Conservation (phyloP, 768 basidiomycete genomes). For the Melanogaster broomeanus region DNA sequence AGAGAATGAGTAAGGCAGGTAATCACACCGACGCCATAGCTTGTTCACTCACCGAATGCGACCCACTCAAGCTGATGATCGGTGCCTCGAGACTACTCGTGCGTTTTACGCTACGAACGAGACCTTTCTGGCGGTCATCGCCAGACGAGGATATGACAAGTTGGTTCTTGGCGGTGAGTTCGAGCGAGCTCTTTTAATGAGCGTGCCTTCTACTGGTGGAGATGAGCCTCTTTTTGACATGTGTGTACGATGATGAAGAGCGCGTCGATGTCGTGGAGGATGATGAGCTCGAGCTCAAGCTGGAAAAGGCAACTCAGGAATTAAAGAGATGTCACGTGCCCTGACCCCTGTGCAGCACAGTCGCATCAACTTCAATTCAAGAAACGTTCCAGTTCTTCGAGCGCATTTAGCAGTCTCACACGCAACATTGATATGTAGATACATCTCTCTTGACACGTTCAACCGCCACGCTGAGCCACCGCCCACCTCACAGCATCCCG, state of each 20-base stretch:
- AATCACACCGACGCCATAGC: not conserved
- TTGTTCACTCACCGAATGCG: conserved; percentile 75
- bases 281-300: not conserved
- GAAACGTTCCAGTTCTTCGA: not conserved
- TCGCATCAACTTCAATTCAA: too few relatives aligned
- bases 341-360: not conserved
- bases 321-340: not conserved
- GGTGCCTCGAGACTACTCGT: conserved; percentile 95
- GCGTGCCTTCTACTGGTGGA: conserved; percentile 49
- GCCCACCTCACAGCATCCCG: conserved; percentile 64
- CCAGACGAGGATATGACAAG: conserved; percentile 75
- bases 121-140: conserved; percentile 74
- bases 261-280: not conserved
- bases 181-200: conserved; percentile 64
- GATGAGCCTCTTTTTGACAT: conserved; percentile 78
- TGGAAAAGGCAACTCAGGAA: not conserved
- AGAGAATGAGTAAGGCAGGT: not conserved
- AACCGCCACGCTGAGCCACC: conserved; percentile 23
- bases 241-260: not conserved
- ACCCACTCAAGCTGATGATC: conserved; percentile 86
- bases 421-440: too few relatives aligned
- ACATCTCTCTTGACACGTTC: not conserved
- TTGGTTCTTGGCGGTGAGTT: conserved; percentile 56
- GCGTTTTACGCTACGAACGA: conserved; percentile 81
- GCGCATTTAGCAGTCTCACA: not conserved